Evolutionary conservation across 129 eudicot species (phyloP).

Genomic region (Helianthus annuus): DNA sequence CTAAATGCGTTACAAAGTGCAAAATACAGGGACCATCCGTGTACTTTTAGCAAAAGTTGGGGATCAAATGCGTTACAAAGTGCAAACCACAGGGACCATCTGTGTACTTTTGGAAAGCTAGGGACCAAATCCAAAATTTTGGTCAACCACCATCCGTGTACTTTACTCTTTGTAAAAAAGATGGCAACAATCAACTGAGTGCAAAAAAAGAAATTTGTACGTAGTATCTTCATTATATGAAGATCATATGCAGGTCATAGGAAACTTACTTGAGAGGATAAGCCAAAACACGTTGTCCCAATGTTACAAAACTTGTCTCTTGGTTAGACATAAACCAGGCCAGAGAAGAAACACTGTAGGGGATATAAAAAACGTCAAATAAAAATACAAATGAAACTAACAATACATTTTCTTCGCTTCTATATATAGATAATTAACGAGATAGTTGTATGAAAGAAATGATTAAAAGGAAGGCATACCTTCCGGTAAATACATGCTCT

Average conservation of each 20-base stretch:
- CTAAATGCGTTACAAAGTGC: no score
- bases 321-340: conserved; percentile 99
- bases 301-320: conserved; percentile 95
- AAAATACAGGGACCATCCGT: no score
- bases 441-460: conserved; percentile 3
- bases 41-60: no score
- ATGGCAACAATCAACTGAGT: background rate
- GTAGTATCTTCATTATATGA: background rate
- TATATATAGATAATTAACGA: background rate
- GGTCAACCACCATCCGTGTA: no score
- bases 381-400: conserved; percentile 5
- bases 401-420: background rate
- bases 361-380: conserved; percentile 10
- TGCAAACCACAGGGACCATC: no score
- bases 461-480: conserved; percentile 44
- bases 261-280: conserved; percentile 87
- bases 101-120: no score
- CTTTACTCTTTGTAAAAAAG: no score
- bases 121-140: no score
- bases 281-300: conserved; percentile 98
- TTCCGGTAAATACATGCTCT: conserved; percentile 98
- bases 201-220: background rate
- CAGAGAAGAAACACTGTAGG: conserved; percentile 93
- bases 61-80: no score
- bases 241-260: conserved; percentile 14